phyloP scores from a whole-genome alignment of 805 yeast genomes.

The Peterozyma toletana region DNA sequence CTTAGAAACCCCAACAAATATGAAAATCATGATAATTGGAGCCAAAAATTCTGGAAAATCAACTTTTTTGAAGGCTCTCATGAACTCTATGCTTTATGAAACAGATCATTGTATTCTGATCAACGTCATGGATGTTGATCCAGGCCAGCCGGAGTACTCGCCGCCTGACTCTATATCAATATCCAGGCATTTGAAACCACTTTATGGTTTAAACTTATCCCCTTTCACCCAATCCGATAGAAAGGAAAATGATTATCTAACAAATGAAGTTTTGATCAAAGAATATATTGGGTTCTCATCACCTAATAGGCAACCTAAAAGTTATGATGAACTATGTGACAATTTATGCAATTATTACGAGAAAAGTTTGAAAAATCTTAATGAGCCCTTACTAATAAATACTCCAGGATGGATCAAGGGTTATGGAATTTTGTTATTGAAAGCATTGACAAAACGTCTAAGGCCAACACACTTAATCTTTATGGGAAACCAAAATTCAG shows the following conservation, averaged over 20 bases:
- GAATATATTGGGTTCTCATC: conserved; percentile 56
- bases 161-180: conserved; percentile 66
- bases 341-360: conserved; percentile 19
- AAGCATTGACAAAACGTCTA: conserved; percentile 32
- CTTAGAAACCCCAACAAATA: background rate
- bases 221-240: conserved; percentile 14
- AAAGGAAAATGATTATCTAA: conserved; percentile 22
- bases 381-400: conserved; percentile 50
- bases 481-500: conserved; percentile 33
- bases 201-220: conserved; percentile 30
- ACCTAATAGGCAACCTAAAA: conserved; percentile 59
- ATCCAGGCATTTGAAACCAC: conserved; percentile 22
- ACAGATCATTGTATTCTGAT: conserved; percentile 20
- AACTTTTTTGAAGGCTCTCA: conserved; percentile 48
- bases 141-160: conserved; percentile 81
- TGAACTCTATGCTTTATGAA: conserved; percentile 36
- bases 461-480: conserved; percentile 53
- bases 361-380: conserved; percentile 14
- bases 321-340: conserved; percentile 39
- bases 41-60: conserved; percentile 81
- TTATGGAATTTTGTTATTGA: conserved; percentile 64
- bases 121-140: conserved; percentile 69
- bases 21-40: conserved; percentile 41
- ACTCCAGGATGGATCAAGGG: conserved; percentile 94
- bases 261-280: conserved; percentile 11